Conservation (phyloP, 345 rosid species). For the Pugionium dolabratum region DNA sequence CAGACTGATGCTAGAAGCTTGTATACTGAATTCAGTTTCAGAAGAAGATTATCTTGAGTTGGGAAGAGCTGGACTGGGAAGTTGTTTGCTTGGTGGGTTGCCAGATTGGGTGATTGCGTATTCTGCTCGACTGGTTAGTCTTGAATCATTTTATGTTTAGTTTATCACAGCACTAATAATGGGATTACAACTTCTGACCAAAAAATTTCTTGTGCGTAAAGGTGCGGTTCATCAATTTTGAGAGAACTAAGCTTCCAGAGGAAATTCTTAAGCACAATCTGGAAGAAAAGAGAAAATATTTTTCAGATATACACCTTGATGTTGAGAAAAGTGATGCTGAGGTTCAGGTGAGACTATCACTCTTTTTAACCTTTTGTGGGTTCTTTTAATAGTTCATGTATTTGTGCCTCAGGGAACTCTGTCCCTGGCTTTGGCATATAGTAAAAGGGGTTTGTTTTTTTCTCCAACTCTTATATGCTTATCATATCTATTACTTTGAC, state of each 20-base stretch:
- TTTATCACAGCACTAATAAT: conserved; percentile 13
- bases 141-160: conserved; percentile 15
- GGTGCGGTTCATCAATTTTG: conserved; percentile 96
- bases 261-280: conserved; percentile 89
- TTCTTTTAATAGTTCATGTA: conserved; percentile 1
- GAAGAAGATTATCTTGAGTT: conserved; percentile 97
- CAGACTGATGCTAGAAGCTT: conserved; percentile 86
- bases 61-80: conserved; percentile 96
- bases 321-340: conserved; percentile 99
- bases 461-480: conserved; percentile 16
- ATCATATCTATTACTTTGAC: conserved; percentile 31
- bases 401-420: conserved; percentile 11
- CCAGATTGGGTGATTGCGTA: conserved; percentile 96
- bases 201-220: conserved; percentile 43
- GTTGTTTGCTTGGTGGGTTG: conserved; percentile 96
- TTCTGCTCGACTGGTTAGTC: conserved; percentile 91
- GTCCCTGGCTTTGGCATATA: conserved; percentile 16
- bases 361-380: conserved; percentile 12
- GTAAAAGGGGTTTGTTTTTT: conserved; percentile 3
- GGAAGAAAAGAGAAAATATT: conserved; percentile 90
- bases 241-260: conserved; percentile 94
- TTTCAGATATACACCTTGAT: conserved; percentile 67
- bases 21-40: conserved; percentile 73
- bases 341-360: conserved; percentile 71
- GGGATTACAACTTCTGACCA: conserved; percentile 26